Evolutionary conservation across 176 grass and related monocot species (phyloP), one percentile per base, ranked within the genome.

Genomic region (Carex myosuroides): DNA sequence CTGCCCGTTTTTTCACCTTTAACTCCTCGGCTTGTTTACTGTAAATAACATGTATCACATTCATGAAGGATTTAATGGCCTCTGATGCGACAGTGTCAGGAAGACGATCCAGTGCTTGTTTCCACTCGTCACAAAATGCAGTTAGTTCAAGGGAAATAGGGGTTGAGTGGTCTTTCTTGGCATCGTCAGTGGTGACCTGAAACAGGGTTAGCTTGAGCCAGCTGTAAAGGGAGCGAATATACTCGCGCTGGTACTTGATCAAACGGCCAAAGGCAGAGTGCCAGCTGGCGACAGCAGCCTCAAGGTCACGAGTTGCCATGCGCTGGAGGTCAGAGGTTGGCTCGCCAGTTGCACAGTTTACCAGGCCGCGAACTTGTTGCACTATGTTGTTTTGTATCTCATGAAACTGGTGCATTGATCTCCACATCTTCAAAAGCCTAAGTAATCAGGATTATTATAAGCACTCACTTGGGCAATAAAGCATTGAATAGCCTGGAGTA

Each of bases 101-200:
- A 82, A 99, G 97, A 20, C 90, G 88, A 76, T 96, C 97, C 0
- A 99, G 14, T 62, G 97, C 97, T 89, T 99, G 97, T 86, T 99
- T 99, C 97, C 97, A 99, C 81, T 96, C 97, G 0, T 99, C 97
- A 13, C 93, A 99, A 87, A 99, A 96, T 75, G 87, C 86, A 71
- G 97, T 92, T 13, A 99, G 90, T 29, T 95, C 93, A 58, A 89
- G 70, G 0, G 91, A 91, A 75, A 94, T 93, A 41, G 85, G 84
- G 0, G 93, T 93, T 77, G 88, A 83, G 41, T 94, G 84, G 32
- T 88, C 90, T 74, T 92, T 94, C 55, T 89, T 87, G 6, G 86
- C 87, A 46, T 87, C 57, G 24, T 83, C 91, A 55, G 42, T 89
- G 68, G 91, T 92, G 83, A 96, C 93, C 70, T 91, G 89, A 59